phyloP scores from a whole-genome alignment of 164 flowering plant species.

The Vitis rotundifolia region DNA sequence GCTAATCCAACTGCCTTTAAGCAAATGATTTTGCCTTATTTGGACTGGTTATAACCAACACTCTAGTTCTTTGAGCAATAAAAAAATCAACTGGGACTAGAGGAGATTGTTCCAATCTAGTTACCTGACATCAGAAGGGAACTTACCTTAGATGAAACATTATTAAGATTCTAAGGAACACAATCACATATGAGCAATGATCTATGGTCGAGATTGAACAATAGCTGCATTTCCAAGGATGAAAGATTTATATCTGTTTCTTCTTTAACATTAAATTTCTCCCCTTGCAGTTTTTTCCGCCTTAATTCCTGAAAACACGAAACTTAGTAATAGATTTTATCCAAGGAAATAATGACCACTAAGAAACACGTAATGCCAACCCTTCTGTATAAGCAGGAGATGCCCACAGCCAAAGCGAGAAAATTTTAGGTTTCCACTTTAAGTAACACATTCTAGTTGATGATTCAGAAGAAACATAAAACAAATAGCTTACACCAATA shows the following conservation, averaged over 20 bases:
- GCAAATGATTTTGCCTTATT: slow-evolving; percentile 95
- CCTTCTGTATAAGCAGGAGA: too few relatives aligned
- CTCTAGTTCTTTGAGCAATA: slow-evolving; percentile 57
- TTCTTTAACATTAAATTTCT: slow-evolving; percentile 26
- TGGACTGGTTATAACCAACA: slow-evolving; percentile 88
- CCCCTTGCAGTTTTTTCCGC: slow-evolving; percentile 52
- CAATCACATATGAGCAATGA: background rate
- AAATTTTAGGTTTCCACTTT: too few relatives aligned
- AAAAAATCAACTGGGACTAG: slow-evolving; percentile 86
- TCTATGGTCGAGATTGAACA: background rate
- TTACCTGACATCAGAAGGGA: slow-evolving; percentile 42
- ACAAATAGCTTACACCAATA: slow-evolving; percentile 50
- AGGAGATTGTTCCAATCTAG: slow-evolving; percentile 49
- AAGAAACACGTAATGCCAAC: background rate
- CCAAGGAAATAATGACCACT: background rate
- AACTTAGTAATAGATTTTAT: background rate
- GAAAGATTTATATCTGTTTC: slow-evolving; percentile 37
- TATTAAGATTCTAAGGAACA: background rate
- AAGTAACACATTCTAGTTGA: background rate
- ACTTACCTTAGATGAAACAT: background rate
- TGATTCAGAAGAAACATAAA: background rate
- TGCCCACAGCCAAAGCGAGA: too few relatives aligned
- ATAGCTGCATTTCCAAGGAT: slow-evolving; percentile 52
- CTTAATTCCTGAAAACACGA: slow-evolving; percentile 51
- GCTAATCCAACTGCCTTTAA: slow-evolving; percentile 90